Conservation (phyloP, 768 basidiomycete genomes). For the Suillus placidus region DNA sequence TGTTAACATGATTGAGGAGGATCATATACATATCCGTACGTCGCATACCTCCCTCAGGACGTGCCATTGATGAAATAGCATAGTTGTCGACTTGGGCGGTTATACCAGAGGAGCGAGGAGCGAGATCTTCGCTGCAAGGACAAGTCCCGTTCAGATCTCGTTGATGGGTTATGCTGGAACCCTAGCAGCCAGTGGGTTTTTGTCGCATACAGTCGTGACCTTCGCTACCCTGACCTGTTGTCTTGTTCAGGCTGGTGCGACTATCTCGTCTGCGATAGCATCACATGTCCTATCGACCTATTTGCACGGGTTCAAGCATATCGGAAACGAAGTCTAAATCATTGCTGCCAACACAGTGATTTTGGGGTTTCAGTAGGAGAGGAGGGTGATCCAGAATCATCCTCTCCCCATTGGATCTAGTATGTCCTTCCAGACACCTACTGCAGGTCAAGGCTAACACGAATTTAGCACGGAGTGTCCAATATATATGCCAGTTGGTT, state of each 20-base stretch:
- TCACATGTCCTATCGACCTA: slow-evolving; percentile 45
- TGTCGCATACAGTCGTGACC: not conserved
- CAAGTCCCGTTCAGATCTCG: slow-evolving; percentile 51
- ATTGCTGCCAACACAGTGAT: slow-evolving; percentile 14
- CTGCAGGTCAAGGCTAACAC: slow-evolving; percentile 10
- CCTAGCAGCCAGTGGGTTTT: slow-evolving; percentile 37
- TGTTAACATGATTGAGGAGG: slow-evolving; percentile 40
- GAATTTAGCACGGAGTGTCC: slow-evolving; percentile 43
- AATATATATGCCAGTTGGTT: slow-evolving; percentile 48
- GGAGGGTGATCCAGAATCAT: slow-evolving; percentile 44
- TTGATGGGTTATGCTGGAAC: slow-evolving; percentile 57
- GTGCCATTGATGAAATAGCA: slow-evolving; percentile 1
- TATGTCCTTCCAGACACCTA: slow-evolving; percentile 27
- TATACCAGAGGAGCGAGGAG: slow-evolving; percentile 57
- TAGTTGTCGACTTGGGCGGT: slow-evolving; percentile 50
- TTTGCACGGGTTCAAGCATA: slow-evolving; percentile 37
- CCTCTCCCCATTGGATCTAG: slow-evolving; percentile 46
- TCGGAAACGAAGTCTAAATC: slow-evolving; percentile 7
- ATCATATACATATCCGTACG: slow-evolving; percentile 51
- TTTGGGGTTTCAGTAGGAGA: slow-evolving; percentile 39
- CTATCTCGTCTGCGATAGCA: slow-evolving; percentile 48
- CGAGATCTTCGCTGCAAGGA: slow-evolving; percentile 53
- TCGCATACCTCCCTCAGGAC: slow-evolving; percentile 9
- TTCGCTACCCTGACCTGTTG: not conserved
- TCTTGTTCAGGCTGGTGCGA: slow-evolving; percentile 46